Evolutionary conservation across 768 basidiomycete species (phyloP), one percentile per base, ranked within the genome.

Genomic region (Russula abietina): DNA sequence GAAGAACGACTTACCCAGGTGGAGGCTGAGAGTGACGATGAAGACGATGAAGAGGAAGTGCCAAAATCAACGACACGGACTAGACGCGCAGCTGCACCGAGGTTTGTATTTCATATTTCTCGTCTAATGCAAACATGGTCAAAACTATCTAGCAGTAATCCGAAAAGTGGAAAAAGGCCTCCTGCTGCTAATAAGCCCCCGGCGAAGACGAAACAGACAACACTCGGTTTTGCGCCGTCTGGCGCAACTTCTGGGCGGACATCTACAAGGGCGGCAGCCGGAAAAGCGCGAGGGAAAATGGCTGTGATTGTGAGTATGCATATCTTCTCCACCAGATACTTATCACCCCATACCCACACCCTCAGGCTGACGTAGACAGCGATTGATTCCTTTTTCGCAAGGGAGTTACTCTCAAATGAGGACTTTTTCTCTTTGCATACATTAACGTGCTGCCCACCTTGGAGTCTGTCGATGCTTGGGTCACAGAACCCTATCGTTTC

Each of bases 211-310:
- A 83, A 79, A 59, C 87, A 88, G 71, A 62, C 79, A 1, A 86
- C 83, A 48, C 72, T 91, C 58, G 81, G 74, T 39, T 91, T 91
- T 65, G 81, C 84, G 0, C 84, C 88, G 11, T 57, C 63, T 38
- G 57, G 56, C 36, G 22, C 53, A 26, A 77, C 79, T 33, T 81
- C 70, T 28, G 68, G 81, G 8, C 76, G 85, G 9, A 72, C 68
- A 38, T 80, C 84, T 17, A 83, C 84, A 1, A 74, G 89, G 57
- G 80, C 87, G 0, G 89, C 90, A 16, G 89, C 90, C 8, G 78
- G 83, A 19, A 84, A 78, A 68, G 87, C 90, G 11, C 82, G 78
- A 68, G 80, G 81, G 48, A 89, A 76, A 73, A 81, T 88, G 73
- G 80, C 83, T 3, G 75, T 69, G 41, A 71, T 72, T 58, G 80